Conservation (phyloP, 2,329 filamentous ascomycete species). For the Phoma sp. region DNA sequence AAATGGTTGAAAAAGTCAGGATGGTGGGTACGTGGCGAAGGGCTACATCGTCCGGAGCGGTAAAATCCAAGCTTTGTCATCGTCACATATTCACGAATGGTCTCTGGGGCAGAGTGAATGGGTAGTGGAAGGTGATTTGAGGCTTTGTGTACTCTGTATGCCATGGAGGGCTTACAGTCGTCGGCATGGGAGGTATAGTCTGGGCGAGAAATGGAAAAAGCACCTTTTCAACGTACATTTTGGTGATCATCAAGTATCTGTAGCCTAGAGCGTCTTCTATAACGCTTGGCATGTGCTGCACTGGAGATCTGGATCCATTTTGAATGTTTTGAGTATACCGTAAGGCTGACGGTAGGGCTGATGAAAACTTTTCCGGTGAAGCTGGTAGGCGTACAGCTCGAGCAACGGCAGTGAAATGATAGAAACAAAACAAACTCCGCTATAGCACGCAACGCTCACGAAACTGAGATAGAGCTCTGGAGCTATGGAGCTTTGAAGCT, state of each 20-base stretch:
- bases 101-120: background rate
- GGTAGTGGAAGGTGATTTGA: too few relatives aligned
- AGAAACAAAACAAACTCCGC: background rate
- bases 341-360: slow-evolving; percentile 7
- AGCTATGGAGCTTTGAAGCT: slow-evolving; percentile 4
- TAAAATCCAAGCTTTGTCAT: background rate
- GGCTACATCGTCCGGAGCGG: background rate
- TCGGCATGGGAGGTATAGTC: background rate
- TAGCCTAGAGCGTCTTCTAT: slow-evolving; percentile 18
- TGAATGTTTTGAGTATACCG: slow-evolving; percentile 1
- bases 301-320: slow-evolving; percentile 31
- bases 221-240: slow-evolving; percentile 24
- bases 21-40: background rate
- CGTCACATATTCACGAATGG: background rate
- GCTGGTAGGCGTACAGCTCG: slow-evolving; percentile 4
- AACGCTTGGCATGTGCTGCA: slow-evolving; percentile 23
- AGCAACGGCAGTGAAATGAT: background rate
- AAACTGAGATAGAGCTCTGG: slow-evolving; percentile 1
- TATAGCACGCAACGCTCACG: background rate
- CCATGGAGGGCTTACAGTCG: too few relatives aligned
- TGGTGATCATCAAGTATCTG: slow-evolving; percentile 5
- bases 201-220: background rate
- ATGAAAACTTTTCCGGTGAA: slow-evolving; percentile 7
- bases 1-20: too few relatives aligned
- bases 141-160: too few relatives aligned